phyloP scores from a whole-genome alignment of 1,284 basidiomycete genomes.

The Ustilago trichophora region DNA sequence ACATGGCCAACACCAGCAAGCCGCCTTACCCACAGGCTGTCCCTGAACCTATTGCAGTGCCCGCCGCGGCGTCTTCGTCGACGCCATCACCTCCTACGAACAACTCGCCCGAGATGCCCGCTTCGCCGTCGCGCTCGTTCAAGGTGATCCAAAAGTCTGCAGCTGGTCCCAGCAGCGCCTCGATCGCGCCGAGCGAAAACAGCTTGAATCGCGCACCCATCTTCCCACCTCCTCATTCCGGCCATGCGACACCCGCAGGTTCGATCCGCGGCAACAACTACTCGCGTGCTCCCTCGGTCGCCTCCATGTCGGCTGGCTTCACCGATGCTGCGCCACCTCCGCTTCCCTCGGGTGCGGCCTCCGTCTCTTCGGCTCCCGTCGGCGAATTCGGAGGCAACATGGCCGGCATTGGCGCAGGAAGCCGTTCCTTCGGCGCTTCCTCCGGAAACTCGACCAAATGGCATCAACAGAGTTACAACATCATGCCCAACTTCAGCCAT shows the following conservation, averaged over 20 bases:
- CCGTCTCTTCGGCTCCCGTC: conserved; percentile 25
- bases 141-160: conserved; percentile 45
- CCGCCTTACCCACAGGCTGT: conserved; percentile 35
- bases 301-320: conserved; percentile 43
- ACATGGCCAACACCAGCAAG: conserved; percentile 19
- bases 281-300: conserved; percentile 42
- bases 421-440: conserved; percentile 29
- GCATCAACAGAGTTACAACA: conserved; percentile 48
- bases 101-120: conserved; percentile 6
- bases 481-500: conserved; percentile 46
- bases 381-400: conserved; percentile 48
- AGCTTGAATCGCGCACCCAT: conserved; percentile 24
- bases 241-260: conserved; percentile 37
- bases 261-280: conserved; percentile 41
- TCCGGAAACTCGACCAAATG: conserved; percentile 51
- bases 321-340: conserved; percentile 40
- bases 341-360: conserved; percentile 32
- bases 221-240: conserved; percentile 19
- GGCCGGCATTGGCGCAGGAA: conserved; percentile 46
- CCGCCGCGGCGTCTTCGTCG: conserved; percentile 3
- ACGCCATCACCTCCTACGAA: conserved; percentile 10
- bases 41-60: conserved; percentile 9
- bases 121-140: conserved; percentile 41
- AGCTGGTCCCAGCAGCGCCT: conserved; percentile 22
- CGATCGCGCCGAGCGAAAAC: conserved; percentile 28